Conservation (phyloP, 805 yeast genomes). For the Metschnikowia amazonensis region DNA sequence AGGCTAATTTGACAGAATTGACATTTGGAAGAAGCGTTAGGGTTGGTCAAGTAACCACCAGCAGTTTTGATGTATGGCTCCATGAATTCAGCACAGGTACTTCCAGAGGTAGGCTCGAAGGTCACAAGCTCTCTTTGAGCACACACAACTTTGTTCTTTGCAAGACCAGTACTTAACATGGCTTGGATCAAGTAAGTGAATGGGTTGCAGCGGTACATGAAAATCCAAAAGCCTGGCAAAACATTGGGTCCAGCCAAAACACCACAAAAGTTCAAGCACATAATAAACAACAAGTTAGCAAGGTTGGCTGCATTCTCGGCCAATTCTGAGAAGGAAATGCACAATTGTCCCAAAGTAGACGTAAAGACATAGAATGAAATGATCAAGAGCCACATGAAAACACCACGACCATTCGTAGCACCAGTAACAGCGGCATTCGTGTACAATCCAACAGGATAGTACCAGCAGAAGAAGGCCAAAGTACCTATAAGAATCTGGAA, state of each 20-base stretch:
- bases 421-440: constrained; percentile 15
- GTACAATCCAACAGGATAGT: constrained; percentile 46
- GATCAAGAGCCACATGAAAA: constrained; percentile 32
- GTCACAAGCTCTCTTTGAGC: constrained; percentile 24
- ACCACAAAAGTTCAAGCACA: constrained; percentile 67
- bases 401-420: constrained; percentile 31
- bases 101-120: constrained; percentile 47
- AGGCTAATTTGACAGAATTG: constrained; percentile 52
- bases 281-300: constrained; percentile 23
- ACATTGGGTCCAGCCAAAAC: constrained; percentile 52
- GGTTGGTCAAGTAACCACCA: constrained; percentile 58
- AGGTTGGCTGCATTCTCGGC: constrained; percentile 26
- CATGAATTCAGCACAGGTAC: constrained; percentile 61
- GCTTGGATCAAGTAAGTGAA: constrained; percentile 53
- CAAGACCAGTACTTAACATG: constrained; percentile 41
- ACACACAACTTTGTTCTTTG: constrained; percentile 49
- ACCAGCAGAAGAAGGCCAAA: constrained; percentile 58
- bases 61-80: constrained; percentile 34
- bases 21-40: constrained; percentile 55
- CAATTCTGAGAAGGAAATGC: constrained; percentile 21
- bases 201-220: constrained; percentile 74
- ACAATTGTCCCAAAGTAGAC: constrained; percentile 24
- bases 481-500: constrained; percentile 51
- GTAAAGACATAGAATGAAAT: constrained; percentile 19
- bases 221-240: constrained; percentile 83